Base-by-base conservation (phyloP, 306 rosid species). In the Leucaena leucocephala region DNA sequence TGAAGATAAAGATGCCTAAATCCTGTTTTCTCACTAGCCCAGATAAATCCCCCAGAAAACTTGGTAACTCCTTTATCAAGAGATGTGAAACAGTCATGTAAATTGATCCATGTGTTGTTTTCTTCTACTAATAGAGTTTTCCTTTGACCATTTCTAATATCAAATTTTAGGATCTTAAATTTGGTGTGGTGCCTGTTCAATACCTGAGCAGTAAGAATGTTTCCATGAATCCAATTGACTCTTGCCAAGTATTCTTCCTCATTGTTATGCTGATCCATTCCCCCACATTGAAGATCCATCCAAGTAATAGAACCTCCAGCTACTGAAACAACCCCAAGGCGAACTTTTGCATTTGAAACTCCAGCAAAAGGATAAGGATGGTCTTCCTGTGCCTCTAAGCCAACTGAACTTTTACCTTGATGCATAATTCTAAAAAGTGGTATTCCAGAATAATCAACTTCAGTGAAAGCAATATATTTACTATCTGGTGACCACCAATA, bases 401-500 rank as follows among this genome's bases (percentile, higher is more conserved):
- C 99, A 69, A 91, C 93, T 44, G 90, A 87, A 83, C 88, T 90
- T 83, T 90, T 90, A 76, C 99, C 99, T 84, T 91, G 96, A 84
- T 91, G 99, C 96, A 90, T 91, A 79, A 95, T 95, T 84, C 97
- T 87, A 81, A 88, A 95, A 66, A 87, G 93, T n/a, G 98, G 98
- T 69, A 93, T 86, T 67, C 90, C 97, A 48, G 98, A 91, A 76
- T 86, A 87, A 89, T 95, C 96, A 69, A 93, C 98, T 88, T 93
- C 89, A n/a, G 98, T 91, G 81, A 95, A 95, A 6, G 97, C 99
- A 77, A 95, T 89, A 78, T 80, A 93, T 85, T 88, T 91, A 82
- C 99, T 76, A 80, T 95, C 97, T 68, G 87, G 88, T 33, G 99
- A 95, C 99, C 99, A 95, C 98, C 99, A 95, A 84, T 93, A 93